Evolutionary conservation across 768 basidiomycete species (phyloP), one percentile per base, ranked within the genome.

Genomic region (Tubosaeta brunneosetosa): DNA sequence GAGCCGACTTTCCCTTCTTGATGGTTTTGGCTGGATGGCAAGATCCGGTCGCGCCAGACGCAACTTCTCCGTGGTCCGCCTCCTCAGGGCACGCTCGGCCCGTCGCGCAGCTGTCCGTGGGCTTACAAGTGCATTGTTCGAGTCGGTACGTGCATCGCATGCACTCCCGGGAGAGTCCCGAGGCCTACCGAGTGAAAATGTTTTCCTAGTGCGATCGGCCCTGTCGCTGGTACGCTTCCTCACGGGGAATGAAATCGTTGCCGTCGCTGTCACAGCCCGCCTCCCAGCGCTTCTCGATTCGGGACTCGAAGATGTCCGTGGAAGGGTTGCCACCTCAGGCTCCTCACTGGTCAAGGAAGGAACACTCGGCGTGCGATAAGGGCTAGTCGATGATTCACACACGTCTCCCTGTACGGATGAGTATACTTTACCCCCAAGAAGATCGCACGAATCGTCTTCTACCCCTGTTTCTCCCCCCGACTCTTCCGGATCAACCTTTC

Each of bases 31-130:
- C 3, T 68, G 59, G 7, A 61, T 61, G 2, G 75, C 72, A 8
- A 73, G 68, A 49, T 76, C 71, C 3, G 80, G 81, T 26, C 74
- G 72, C 11, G 76, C 77, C 13, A 58, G 61, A 4, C 73, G 71
- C 14, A 82, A 64, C 32, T 72, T 74, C 34, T 77, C 73, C 1
- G 73, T 74, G 37, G 62, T 64, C 32, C 49, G 55, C 22, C 52
- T 56, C 36, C 64, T 56, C 41, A 64, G 53, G 3, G 60, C 62
- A 2, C 60, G 62, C 40, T 53, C 52, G 0, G 56, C 53, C 13
- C 57, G 60, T 14, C 62, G 61, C 34, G 53, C 53, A 25, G 52
- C 61, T 3, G 50, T 64, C 43, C 56, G 60, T 40, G 66, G 55
- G 19, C 56, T 63, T 4, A 54, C 31, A n/a, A 31, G 48, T 7